Conservation (phyloP, 139 green algal species). For the Yamagishiella unicocca region DNA sequence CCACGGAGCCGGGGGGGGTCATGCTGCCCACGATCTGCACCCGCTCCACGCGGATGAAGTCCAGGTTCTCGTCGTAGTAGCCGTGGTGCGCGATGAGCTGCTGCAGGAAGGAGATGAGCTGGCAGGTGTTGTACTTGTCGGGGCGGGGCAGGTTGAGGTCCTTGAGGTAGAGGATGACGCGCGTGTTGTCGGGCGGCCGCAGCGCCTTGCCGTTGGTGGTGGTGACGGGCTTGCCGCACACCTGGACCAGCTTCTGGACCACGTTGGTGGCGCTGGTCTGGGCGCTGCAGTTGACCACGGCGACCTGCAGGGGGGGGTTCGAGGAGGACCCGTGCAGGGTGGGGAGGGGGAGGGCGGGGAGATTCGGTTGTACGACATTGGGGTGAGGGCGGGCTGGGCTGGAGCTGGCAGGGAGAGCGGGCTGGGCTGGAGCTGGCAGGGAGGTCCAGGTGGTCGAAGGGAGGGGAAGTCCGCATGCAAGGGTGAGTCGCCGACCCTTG, state of each 20-base stretch:
- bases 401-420: no score
- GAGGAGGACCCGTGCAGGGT: no score
- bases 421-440: no score
- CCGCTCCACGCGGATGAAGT: constrained; percentile 81
- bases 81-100: constrained; percentile 84
- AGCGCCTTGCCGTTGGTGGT: constrained; percentile 76
- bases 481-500: no score
- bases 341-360: no score
- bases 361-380: no score
- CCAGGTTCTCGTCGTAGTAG: constrained; percentile 85
- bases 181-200: constrained; percentile 70
- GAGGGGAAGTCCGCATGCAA: no score
- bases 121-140: constrained; percentile 85
- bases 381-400: no score
- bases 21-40: constrained; percentile 83
- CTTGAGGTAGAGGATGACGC: constrained; percentile 82
- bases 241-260: constrained; percentile 84
- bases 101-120: constrained; percentile 86
- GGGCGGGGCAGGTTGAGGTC: constrained; percentile 77
- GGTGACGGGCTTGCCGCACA: constrained; percentile 82
- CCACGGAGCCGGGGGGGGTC: constrained; percentile 72
- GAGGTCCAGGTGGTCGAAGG: no score
- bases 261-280: constrained; percentile 81
- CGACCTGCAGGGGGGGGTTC: constrained; percentile 58
- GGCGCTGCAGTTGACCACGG: constrained; percentile 80